phyloP scores from a whole-genome alignment of 225 moss, liverwort and hornwort genomes.

The Marchantia paleacea region DNA sequence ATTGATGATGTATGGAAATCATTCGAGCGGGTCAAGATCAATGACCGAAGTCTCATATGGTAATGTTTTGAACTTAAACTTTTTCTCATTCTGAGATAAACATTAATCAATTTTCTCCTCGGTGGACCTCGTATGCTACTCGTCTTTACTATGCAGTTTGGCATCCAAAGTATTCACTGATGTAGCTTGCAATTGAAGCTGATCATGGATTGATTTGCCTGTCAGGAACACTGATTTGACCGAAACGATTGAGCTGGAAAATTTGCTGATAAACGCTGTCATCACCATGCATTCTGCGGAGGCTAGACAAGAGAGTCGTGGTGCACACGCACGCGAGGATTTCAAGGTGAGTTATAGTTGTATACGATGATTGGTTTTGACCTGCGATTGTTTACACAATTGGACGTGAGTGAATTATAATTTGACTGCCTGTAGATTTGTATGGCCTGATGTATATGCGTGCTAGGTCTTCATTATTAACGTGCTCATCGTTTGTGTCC shows the following conservation, averaged over 20 bases:
- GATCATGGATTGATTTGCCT: background rate
- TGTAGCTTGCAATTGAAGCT: background rate
- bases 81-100: background rate
- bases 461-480: background rate
- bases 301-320: slow-evolving; percentile 89
- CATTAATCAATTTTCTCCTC: background rate
- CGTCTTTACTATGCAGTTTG: no score
- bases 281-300: slow-evolving; percentile 97
- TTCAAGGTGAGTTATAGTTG: slow-evolving; percentile 39
- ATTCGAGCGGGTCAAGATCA: slow-evolving; percentile 60
- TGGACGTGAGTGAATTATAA: no score
- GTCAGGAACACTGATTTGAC: slow-evolving; percentile 83
- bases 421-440: background rate
- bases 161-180: no score
- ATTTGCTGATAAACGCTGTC: slow-evolving; percentile 89
- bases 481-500: slow-evolving; percentile 14
- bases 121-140: no score
- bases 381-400: background rate
- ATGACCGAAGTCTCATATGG: slow-evolving; percentile 88
- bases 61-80: slow-evolving; percentile 16
- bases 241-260: slow-evolving; percentile 91
- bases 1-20: slow-evolving; percentile 78
- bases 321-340: slow-evolving; percentile 92
- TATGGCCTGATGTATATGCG: background rate
- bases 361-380: background rate